Base-by-base conservation (phyloP, 129 eudicot species). In the Lonicera japonica region DNA sequence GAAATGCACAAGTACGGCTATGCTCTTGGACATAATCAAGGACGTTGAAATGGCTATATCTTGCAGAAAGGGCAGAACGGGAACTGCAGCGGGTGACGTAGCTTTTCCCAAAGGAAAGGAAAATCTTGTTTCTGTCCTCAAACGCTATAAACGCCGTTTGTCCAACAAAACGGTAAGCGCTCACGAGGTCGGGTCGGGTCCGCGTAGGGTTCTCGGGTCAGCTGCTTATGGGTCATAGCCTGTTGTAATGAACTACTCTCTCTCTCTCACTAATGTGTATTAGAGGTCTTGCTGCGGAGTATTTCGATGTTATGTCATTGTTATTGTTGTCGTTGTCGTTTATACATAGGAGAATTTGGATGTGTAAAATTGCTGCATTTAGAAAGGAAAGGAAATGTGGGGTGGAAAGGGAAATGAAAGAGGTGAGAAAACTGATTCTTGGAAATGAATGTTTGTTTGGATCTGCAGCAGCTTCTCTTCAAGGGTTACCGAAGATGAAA, bases 81-180 rank as follows among this genome's bases (percentile, higher is more conserved):
- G 98, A 12, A 92, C 98, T 47, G 98, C 99, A 58, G 98, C 98
- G 5, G 96, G 96, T n/a, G 96, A 92, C 21, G 92, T 92, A 53
- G 99, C 95, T 5, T 92, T 92, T 25, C 99, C 96, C 0, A 88
- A 84, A 78, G 96, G 99, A 11, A 92, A 92, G 63, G 99, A 92
- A 79, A 92, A 92, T 61, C 69, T 92, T 65, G 91, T 90, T 8
- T 92, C 98, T 21, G 98, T 91, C 19, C 86, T 91, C 10, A 92
- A 92, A 69, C 75, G 98, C 20, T 92, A 92, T 69, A 92, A 83
- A 55, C 96, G 95, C 0, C 78, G 96, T 1, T 58, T 92, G 46
- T 70, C 90, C 40, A 88, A 62, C 71, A 87, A 82, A 67, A 67
- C 86, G 48, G 77, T 77, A 3, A 88, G 77, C n/a, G 50, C 67